Evolutionary conservation across 1,284 basidiomycete genomes (phyloP).

Genomic region (Pseudozyma sp.): DNA sequence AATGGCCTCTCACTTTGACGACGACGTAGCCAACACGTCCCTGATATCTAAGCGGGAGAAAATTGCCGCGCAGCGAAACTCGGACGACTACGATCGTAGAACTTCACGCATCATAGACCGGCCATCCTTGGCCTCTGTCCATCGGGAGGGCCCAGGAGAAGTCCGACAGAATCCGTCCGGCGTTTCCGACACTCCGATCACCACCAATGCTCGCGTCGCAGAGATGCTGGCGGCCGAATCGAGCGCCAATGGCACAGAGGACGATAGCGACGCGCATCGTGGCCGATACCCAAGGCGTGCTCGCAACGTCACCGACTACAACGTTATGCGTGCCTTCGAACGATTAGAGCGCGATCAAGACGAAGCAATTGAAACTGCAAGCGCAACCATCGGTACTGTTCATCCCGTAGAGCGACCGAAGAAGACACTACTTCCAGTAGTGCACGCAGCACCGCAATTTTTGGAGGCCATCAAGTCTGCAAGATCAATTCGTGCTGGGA

Average conservation of each 20-base stretch:
- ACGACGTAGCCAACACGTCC: too few species aligned
- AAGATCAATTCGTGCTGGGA: background rate
- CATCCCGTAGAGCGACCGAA: background rate
- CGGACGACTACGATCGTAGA: too few species aligned
- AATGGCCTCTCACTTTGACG: too few species aligned
- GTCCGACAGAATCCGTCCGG: background rate
- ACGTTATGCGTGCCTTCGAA: slow-evolving; percentile 28
- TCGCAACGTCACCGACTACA: slow-evolving; percentile 38
- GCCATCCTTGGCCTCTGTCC: background rate
- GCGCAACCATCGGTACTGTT: background rate
- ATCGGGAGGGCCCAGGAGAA: too few species aligned
- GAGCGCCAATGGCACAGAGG: slow-evolving; percentile 13
- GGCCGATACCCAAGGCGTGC: slow-evolving; percentile 30
- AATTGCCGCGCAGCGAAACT: too few species aligned
- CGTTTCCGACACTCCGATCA: slow-evolving; percentile 10
- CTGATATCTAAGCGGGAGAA: too few species aligned
- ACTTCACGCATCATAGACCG: background rate
- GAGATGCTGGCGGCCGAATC: slow-evolving; percentile 7
- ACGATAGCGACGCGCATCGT: slow-evolving; percentile 24
- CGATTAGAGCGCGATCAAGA: slow-evolving; percentile 6
- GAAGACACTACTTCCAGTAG: slow-evolving; percentile 7
- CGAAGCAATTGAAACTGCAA: background rate
- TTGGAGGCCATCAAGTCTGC: slow-evolving; percentile 15
- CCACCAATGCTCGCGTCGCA: slow-evolving; percentile 12
- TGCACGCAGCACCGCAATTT: slow-evolving; percentile 13